Base-by-base conservation (phyloP, 2,329 filamentous ascomycete species). In the Fusarium acutatum region DNA sequence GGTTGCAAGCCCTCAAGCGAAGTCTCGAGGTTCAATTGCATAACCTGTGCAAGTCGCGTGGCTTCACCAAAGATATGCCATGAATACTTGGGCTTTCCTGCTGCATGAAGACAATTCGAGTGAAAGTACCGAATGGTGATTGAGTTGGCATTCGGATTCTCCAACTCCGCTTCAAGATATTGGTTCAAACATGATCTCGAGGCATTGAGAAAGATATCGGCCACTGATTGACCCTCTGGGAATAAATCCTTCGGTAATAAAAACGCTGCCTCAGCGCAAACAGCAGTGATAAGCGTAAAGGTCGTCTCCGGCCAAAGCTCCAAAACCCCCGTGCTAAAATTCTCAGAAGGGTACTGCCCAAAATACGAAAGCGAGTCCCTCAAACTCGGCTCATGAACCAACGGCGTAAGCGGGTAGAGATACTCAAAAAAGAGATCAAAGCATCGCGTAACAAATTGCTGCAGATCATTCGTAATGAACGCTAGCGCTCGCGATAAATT, bases 41-140 rank as follows among this genome's bases (percentile, higher is more conserved):
- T 85, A 4, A 81, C 81, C 67, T 86, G 83, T 0, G 81, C 82
- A 10, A 86, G 79, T 4, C 83, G 77, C 7, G 81, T 81, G 2
- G 84, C 84, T 64, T 85, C 83, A 4, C 84, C 84, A 69, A 86
- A 84, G 4, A 85, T 83, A 53, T 85, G 83, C 83, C 84, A 85
- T 9, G 84, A 85, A 26, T 83, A 80, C 32, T 82, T 80, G 8
- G 83, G 83, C 44, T 83, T 84, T 0, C 84, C 84, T 2, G 82
- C 78, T 3, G 83, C 83, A 52, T 86, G 84, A 6, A 86, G 72
- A 46, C 83, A 84, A 60, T 84, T 85, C 20, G 84, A 85, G 57
- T 86, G 84, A 30, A 85, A 84, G 58, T 85, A 84, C 8, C 84
- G 81, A 24, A 85, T 84, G 6, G 81, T 79, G 32, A 86, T 79